A percentile compares a stretch with the other conserved stretches of the same genome.
phyloP scores from a whole-genome alignment of 2,329 filamentous ascomycete genomes.

The Hymenoscyphus occultus region DNA sequence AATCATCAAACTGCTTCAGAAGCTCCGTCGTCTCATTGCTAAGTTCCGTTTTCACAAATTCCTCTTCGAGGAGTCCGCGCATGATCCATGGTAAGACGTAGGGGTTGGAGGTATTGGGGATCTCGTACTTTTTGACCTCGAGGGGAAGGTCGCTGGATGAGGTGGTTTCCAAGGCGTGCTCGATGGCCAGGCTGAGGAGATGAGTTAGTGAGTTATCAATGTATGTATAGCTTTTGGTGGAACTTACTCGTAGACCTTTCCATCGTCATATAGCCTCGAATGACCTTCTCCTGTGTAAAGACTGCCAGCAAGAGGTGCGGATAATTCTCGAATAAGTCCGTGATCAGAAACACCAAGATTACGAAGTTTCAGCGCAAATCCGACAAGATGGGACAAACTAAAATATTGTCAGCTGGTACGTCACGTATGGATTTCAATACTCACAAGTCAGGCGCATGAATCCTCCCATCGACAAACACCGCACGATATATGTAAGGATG shows the following conservation, averaged over 20 bases:
- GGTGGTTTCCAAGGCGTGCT: slow-evolving; percentile 72
- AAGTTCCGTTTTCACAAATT: slow-evolving; percentile 80
- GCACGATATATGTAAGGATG: slow-evolving; percentile 94
- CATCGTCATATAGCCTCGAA: slow-evolving; percentile 87
- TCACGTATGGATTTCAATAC: slow-evolving; percentile 26
- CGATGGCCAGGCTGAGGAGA: slow-evolving; percentile 57
- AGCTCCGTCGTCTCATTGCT: slow-evolving; percentile 74
- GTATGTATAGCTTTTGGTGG: not conserved
- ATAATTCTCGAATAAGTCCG: slow-evolving; percentile 86
- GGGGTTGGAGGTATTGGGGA: slow-evolving; percentile 63
- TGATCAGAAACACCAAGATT: slow-evolving; percentile 93
- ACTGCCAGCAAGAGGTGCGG: slow-evolving; percentile 81
- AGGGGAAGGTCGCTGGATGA: slow-evolving; percentile 48
- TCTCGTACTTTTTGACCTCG: slow-evolving; percentile 50
- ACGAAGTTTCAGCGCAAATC: slow-evolving; percentile 88
- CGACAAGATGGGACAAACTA: slow-evolving; percentile 81
- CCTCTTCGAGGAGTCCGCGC: slow-evolving; percentile 87
- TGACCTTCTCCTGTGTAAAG: slow-evolving; percentile 92
- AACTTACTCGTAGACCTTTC: slow-evolving; percentile 72
- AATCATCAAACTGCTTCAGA: slow-evolving; percentile 85
- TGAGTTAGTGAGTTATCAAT: not conserved
- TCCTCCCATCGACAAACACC: slow-evolving; percentile 90
- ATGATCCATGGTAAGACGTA: slow-evolving; percentile 95
- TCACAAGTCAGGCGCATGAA: slow-evolving; percentile 88
- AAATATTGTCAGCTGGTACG: not conserved